Conservation (phyloP, 768 basidiomycete species). For the Fomitopsis serialis region DNA sequence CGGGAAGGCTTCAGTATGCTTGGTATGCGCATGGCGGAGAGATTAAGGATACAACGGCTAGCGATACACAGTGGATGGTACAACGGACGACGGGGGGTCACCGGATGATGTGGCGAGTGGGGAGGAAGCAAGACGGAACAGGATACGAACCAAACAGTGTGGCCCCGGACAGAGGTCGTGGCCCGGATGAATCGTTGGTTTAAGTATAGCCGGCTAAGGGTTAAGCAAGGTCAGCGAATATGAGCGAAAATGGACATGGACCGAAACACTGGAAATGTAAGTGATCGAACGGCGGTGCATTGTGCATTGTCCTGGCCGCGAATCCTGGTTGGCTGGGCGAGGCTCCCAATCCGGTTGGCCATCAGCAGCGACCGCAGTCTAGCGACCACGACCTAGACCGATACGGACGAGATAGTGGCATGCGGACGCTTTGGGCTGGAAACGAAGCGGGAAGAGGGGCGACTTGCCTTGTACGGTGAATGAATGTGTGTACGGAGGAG, state of each 20-base stretch:
- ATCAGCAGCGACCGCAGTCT: background rate
- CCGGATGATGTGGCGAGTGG: background rate
- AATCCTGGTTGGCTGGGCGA: background rate
- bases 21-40: constrained; percentile 9
- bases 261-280: background rate
- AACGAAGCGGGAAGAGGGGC: constrained; percentile 6
- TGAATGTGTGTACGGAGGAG: constrained; percentile 63
- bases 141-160: constrained; percentile 17
- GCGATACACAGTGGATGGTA: constrained; percentile 4
- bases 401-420: background rate
- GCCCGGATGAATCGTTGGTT: background rate
- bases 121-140: constrained; percentile 9
- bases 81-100: background rate
- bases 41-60: constrained; percentile 5
- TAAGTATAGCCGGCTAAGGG: constrained; percentile 2
- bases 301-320: background rate
- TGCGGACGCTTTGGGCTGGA: background rate
- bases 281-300: background rate
- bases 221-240: background rate
- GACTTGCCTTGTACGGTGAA: constrained; percentile 46
- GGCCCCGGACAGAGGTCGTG: constrained; percentile 11
- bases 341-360: background rate
- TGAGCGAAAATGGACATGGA: background rate
- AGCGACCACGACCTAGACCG: background rate
- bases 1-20: constrained; percentile 5